Conservation (phyloP, 257 asterid genomes). For the Mentha longifolia region DNA sequence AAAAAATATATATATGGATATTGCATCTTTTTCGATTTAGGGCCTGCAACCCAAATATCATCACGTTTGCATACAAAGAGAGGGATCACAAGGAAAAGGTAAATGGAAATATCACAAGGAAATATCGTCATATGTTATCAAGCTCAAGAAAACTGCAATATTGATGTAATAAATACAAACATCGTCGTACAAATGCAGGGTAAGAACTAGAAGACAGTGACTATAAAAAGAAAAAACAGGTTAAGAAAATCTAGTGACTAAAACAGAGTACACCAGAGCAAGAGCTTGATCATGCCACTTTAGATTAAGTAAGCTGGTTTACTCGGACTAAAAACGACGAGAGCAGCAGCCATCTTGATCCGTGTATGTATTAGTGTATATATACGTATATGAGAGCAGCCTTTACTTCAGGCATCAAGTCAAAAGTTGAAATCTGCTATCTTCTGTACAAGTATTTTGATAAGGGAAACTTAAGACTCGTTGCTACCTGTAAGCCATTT, state of each 20-base stretch:
- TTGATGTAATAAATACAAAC: constrained; percentile 1
- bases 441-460: constrained; percentile 81
- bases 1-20: too few relatives aligned
- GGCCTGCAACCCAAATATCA: too few relatives aligned
- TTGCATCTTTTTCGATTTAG: too few relatives aligned
- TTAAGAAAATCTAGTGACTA: constrained; percentile 4
- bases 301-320: background rate
- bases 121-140: too few relatives aligned
- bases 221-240: background rate
- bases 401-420: constrained; percentile 8
- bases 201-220: background rate
- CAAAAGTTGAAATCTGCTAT: constrained; percentile 31
- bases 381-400: too few relatives aligned
- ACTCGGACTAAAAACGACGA: background rate
- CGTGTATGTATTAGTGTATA: background rate
- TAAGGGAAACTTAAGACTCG: constrained; percentile 84
- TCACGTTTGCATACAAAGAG: too few relatives aligned
- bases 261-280: too few relatives aligned
- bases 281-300: background rate
- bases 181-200: background rate
- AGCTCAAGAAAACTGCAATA: constrained; percentile 9
- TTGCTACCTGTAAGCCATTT: constrained; percentile 70
- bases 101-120: background rate
- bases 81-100: too few relatives aligned
- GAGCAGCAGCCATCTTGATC: constrained; percentile 19